Conservation (phyloP, 768 basidiomycete species). For the Mycena epipterygia region DNA sequence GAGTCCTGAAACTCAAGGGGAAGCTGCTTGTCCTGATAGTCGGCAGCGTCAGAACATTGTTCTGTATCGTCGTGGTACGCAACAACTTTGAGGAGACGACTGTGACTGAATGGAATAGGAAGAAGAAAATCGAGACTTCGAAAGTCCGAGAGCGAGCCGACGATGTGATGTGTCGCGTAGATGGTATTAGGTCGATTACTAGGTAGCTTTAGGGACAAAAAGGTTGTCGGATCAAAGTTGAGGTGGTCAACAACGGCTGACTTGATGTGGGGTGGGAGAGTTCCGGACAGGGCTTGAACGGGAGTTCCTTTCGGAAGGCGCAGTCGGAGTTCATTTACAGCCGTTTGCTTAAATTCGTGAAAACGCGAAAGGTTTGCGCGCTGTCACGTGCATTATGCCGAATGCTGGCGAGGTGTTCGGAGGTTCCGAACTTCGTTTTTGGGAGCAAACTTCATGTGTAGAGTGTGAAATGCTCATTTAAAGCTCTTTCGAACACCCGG, state of each 20-base stretch:
- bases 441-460: too few relatives aligned
- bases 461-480: too few relatives aligned
- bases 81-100: slow-evolving; percentile 25
- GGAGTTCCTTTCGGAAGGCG: slow-evolving; percentile 22
- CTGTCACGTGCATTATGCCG: too few relatives aligned
- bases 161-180: slow-evolving; percentile 40
- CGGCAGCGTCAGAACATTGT: slow-evolving; percentile 24
- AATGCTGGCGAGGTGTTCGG: too few relatives aligned
- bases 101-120: neutral
- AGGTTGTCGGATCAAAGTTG: neutral
- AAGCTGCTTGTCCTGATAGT: slow-evolving; percentile 30
- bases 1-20: slow-evolving; percentile 13
- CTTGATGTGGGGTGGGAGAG: slow-evolving; percentile 41
- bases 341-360: too few relatives aligned
- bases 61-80: slow-evolving; percentile 36
- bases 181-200: neutral
- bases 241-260: slow-evolving; percentile 35
- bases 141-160: slow-evolving; percentile 33
- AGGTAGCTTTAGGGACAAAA: slow-evolving; percentile 19
- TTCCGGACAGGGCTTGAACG: slow-evolving; percentile 38
- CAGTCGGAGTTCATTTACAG: slow-evolving; percentile 18
- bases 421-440: too few relatives aligned
- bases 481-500: too few relatives aligned
- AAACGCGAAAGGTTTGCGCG: too few relatives aligned
- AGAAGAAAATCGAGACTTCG: slow-evolving; percentile 45